Evolutionary conservation across 2,329 filamentous ascomycete genomes (phyloP), one percentile per base, ranked within the genome.

Genomic region (Fusarium clavum): DNA sequence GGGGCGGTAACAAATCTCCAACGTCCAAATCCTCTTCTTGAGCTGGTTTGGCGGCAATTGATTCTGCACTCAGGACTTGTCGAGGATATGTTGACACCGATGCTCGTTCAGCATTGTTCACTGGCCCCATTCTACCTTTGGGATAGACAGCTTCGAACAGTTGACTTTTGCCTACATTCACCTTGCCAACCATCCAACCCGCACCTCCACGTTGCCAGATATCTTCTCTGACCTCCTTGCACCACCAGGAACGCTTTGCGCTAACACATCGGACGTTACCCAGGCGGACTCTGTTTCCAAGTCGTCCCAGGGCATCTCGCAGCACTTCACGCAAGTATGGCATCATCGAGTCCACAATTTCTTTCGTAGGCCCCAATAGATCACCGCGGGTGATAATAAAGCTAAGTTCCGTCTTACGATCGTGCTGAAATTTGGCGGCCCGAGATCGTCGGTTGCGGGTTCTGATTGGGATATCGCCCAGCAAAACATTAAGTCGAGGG

Each of bases 151-250:
- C 88, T 73, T 96, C 91, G 65, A 98, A 97, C 4, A 99, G 86
- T 76, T 92, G 91, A 74, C 95, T 98, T 81, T 99, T 99, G 25
- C 96, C 97, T 4, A 98, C 97, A 77, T 99, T 99, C 68, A 94
- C 94, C 80, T 97, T 98, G n/a, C 96, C 96, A 5, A 99, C 92
- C 85, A 99, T 91, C 95, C 96, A 99, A 18, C 92, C 91, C 18
- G 91, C 96, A 7, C 95, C 95, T 6, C 94, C 94, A 51, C 93
- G 88, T 45, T 90, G 82, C 86, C 90, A 94, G 48, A 99, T 94
- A 49, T 94, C 91, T 72, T 97, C 91, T 79, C 93, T 97, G 58
- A 99, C 82, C 52, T 92, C 85, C 71, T 88, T 92, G 1, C 94
- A 97, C 93, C 95, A 98, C 96, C 97, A 99, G 12, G 88, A 87